Conservation (phyloP, 108 stramenopile genomes). For the Nannochloropsis oceanica region DNA sequence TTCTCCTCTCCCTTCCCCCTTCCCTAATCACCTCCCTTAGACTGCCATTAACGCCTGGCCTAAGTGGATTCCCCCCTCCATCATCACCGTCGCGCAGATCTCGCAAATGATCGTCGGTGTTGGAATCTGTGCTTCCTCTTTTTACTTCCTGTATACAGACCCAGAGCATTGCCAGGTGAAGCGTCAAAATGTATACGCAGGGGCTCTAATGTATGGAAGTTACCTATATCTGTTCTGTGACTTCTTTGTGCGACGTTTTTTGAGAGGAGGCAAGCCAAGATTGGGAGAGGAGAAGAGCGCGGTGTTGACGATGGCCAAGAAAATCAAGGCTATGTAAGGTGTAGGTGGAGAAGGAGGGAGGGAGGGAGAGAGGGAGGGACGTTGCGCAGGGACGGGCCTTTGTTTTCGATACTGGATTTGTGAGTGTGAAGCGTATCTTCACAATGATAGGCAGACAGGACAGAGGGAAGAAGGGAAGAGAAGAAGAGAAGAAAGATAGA, state of each 20-base stretch:
- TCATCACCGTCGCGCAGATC: constrained; percentile 38
- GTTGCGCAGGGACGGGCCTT: neutral
- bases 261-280: neutral
- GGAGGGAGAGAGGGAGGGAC: neutral
- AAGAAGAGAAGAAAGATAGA: too few relatives aligned
- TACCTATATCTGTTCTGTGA: constrained; percentile 14
- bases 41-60: constrained; percentile 3
- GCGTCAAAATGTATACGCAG: neutral
- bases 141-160: neutral
- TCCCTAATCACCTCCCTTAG: neutral
- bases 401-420: neutral
- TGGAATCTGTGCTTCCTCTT: neutral
- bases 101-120: constrained; percentile 42
- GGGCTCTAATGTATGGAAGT: constrained; percentile 8
- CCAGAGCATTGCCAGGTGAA: neutral
- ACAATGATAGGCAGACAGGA: too few relatives aligned
- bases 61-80: constrained; percentile 21
- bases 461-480: too few relatives aligned
- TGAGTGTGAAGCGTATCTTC: too few relatives aligned
- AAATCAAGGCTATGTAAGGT: neutral
- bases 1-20: neutral
- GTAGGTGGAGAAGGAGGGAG: neutral
- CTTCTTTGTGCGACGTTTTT: neutral
- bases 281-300: neutral
- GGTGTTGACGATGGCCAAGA: neutral